Conservation (phyloP, 345 rosid species). For the Eucalyptus grandis region DNA sequence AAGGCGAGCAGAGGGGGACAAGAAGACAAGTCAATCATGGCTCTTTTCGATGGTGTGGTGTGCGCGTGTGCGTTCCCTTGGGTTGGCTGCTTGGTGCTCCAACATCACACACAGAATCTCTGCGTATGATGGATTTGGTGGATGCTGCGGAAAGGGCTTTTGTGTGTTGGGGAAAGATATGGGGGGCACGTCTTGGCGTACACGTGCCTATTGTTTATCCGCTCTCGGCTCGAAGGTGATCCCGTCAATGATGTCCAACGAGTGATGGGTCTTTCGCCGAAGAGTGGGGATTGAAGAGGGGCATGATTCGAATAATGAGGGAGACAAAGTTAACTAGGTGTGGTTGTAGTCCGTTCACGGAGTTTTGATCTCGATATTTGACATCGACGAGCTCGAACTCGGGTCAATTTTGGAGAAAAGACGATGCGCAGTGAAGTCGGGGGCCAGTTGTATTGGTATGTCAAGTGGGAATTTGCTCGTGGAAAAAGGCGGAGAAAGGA, state of each 20-base stretch:
- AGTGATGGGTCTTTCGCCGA: background rate
- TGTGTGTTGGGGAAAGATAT: background rate
- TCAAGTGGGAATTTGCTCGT: background rate
- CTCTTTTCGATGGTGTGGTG: background rate
- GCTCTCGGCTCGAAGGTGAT: background rate
- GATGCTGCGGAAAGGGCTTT: background rate
- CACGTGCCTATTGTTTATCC: background rate
- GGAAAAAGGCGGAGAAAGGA: background rate
- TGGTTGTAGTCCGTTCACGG: background rate
- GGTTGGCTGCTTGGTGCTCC: conserved; percentile 6
- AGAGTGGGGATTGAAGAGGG: background rate
- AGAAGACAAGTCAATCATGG: background rate
- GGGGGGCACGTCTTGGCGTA: background rate
- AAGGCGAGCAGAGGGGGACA: background rate
- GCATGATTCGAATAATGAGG: background rate
- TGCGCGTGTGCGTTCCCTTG: background rate
- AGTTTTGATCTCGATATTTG: background rate
- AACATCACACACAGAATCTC: background rate
- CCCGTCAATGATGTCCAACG: background rate
- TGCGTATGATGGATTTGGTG: background rate
- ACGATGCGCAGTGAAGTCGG: background rate
- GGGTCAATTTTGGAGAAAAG: background rate
- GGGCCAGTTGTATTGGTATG: background rate
- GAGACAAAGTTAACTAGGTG: background rate
- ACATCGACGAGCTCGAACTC: background rate